phyloP scores from a whole-genome alignment of 805 yeast genomes.

The Ogataea haglerorum region DNA sequence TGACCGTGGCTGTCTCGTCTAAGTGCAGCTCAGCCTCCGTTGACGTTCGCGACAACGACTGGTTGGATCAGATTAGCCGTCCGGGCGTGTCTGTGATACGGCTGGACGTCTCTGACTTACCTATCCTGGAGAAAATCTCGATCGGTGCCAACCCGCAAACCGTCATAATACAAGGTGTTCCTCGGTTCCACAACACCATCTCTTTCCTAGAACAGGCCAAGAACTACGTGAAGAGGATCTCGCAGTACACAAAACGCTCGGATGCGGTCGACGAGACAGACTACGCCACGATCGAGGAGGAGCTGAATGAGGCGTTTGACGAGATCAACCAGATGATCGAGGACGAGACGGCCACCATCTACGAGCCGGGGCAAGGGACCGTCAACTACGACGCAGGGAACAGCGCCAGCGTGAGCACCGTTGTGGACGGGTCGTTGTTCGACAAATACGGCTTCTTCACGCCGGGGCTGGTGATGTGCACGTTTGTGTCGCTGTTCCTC shows the following conservation, averaged over 20 bases:
- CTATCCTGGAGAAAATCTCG: constrained; percentile 11
- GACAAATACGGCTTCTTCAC: constrained; percentile 68
- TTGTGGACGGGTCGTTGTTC: constrained; percentile 44
- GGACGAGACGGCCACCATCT: constrained; percentile 25
- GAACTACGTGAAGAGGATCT: constrained; percentile 11
- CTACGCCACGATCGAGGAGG: constrained; percentile 26
- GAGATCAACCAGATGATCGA: constrained; percentile 28
- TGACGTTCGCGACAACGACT: constrained; percentile 2
- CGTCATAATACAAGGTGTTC: constrained; percentile 34
- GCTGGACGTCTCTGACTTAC: constrained; percentile 5
- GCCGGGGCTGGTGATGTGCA: constrained; percentile 76
- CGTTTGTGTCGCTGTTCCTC: constrained; percentile 62
- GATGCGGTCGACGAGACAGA: constrained; percentile 24
- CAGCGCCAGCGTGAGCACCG: constrained; percentile 5
- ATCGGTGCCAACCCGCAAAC: constrained; percentile 12
- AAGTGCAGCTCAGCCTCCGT: constrained; percentile 9
- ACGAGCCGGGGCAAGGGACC: neutral
- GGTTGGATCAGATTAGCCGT: constrained; percentile 9
- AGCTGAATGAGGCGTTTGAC: constrained; percentile 30
- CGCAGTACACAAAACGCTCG: constrained; percentile 13
- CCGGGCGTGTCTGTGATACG: constrained; percentile 4
- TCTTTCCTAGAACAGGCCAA: constrained; percentile 20
- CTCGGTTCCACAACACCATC: constrained; percentile 19
- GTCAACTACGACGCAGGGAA: neutral
- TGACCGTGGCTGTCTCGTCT: constrained; percentile 5